Evolutionary conservation across 805 yeast species (phyloP).

Genomic region (Teunomyces stri): DNA sequence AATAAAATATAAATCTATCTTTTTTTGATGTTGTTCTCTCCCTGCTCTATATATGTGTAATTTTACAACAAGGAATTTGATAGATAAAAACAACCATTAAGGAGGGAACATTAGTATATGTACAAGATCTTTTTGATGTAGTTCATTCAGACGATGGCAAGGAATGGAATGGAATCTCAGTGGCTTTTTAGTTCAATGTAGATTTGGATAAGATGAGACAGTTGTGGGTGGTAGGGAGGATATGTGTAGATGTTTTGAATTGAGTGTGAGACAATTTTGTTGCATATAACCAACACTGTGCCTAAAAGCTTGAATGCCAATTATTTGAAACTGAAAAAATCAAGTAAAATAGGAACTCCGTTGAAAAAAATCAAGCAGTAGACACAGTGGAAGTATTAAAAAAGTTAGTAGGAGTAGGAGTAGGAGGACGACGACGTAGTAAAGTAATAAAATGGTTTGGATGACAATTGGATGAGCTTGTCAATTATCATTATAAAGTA

Average conservation of each 20-base stretch:
- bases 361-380: background rate
- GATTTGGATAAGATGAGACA: background rate
- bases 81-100: slow-evolving; percentile 1
- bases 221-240: slow-evolving; percentile 1
- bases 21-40: background rate
- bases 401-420: background rate
- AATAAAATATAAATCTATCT: slow-evolving; percentile 2
- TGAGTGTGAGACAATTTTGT: background rate
- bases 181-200: background rate
- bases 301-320: background rate
- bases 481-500: background rate
- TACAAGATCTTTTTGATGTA: slow-evolving; percentile 1
- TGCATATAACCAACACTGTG: background rate
- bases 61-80: slow-evolving; percentile 4
- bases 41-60: slow-evolving; percentile 2
- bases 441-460: background rate
- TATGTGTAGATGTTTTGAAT: background rate
- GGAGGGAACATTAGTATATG: slow-evolving; percentile 1
- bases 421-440: background rate
- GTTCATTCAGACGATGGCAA: slow-evolving; percentile 1
- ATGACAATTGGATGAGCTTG: slow-evolving; percentile 2
- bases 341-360: background rate
- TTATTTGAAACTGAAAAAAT: background rate
- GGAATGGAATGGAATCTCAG: background rate
- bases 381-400: background rate